Conservation (phyloP, 441 rosid genomes). For the Adansonia madagascariensis region DNA sequence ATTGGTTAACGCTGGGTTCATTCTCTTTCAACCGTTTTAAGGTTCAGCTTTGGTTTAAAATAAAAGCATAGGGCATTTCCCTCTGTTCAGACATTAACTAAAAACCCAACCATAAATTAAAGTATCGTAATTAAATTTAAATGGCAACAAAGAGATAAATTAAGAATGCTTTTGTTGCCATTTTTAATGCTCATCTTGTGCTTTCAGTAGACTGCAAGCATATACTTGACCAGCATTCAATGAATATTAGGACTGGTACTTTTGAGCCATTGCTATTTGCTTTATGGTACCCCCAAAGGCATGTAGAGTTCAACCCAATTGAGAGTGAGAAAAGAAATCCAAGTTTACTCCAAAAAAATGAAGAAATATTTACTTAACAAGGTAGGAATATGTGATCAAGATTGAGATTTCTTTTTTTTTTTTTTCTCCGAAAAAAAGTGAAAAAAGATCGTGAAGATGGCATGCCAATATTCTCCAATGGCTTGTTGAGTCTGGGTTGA, state of each 20-base stretch:
- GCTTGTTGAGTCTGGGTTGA: background rate
- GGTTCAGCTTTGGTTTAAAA: background rate
- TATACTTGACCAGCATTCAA: too few relatives aligned
- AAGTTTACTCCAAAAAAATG: background rate
- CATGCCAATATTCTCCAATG: background rate
- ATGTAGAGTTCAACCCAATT: too few relatives aligned
- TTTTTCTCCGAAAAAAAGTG: background rate
- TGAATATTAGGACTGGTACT: too few relatives aligned
- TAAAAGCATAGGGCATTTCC: background rate
- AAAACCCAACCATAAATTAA: background rate
- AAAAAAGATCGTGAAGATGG: background rate
- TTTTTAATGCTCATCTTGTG: background rate
- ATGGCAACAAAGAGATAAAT: background rate
- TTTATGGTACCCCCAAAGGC: background rate
- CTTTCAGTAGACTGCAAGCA: background rate
- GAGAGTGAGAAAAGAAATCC: too few relatives aligned
- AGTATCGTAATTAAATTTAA: background rate
- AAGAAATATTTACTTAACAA: background rate
- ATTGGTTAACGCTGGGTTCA: too few relatives aligned
- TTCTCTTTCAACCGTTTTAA: too few relatives aligned
- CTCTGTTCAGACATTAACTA: background rate
- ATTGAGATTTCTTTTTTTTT: background rate
- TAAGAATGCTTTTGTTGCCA: background rate
- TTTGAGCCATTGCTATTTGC: constrained; percentile 1
- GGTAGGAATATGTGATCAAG: background rate